Evolutionary conservation across 495 filamentous ascomycete species (phyloP), one percentile per base, ranked within the genome.

Genomic region (Talaromyces nanjingensis): DNA sequence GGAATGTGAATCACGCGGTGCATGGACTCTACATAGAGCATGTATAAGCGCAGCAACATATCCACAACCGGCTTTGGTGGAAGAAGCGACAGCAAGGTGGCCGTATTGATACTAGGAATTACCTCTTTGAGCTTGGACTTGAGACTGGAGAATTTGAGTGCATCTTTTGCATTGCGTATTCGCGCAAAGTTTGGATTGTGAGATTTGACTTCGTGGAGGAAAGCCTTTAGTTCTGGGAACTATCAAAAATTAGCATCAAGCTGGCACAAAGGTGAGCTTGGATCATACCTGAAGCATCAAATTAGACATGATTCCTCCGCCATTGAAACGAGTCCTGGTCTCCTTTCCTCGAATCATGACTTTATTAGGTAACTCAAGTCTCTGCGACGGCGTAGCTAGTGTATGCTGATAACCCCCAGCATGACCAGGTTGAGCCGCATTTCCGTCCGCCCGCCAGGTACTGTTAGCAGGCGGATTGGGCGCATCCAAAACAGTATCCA

Each of bases 1-100:
- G 85, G 84, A 2, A 81, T 67, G 65, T 88, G 87, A 3, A 88
- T 69, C 37, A 88, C 83, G 11, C 85, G 79, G 66, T 85, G 71
- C 0, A 74, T 77, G 1, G 80, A 81, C 65, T 89, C 87, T 33
- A 85, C 78, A 34, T 80, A 81, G 8, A 70, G 72, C 62, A 87
- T 75, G 66, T 87, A 89, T 12, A 82, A 63, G 5, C 70, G 61
- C 7, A 82, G 76, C 64, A 87, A 70, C 39, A 73, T 70, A 64
- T 89, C 85, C 5, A 79, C 77, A 1, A 83, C 67, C 8, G 74
- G 73, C 6, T 78, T 76, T 29, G 77, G 67, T 0, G 78, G 78
- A 7, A 80, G 69, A 47, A 79, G 61, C 33, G 66, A 55, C 37
- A 76, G 65, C 18, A 79, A 45, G 4, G 77, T 73, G 2, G 42